Evolutionary conservation across 2,329 filamentous ascomycete species (phyloP), one percentile per base, ranked within the genome.

Genomic region (Dothistroma pini): DNA sequence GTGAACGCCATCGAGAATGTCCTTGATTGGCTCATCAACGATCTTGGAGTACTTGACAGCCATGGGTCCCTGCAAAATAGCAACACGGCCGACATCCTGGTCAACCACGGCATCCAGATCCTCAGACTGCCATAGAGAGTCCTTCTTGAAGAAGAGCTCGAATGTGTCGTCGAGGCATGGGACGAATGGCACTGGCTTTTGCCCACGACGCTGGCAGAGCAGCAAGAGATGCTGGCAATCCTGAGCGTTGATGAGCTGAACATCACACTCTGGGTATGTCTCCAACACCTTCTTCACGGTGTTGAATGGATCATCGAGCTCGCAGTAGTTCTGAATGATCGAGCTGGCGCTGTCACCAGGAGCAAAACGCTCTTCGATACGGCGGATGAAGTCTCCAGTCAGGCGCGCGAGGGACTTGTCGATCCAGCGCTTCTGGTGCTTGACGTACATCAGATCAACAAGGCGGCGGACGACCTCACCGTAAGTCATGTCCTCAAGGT

Each of bases 111-210:
- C 95, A 72, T 96, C 93, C 11, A 99, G 83, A 72, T 99, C 95
- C 78, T 99, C 95, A 0, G 95, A 97, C 79, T 99, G 95, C 95
- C 95, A 99, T 8, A 99, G 84, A 1, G 95, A 99, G 76, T 99
- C 95, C 82, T 99, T 99, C 87, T 99, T 99, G 88, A 99, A 99
- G 82, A 91, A 99, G 79, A 96, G 96, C 75, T 99, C 95, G 68
- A 99, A 99, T 75, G 93, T 96, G 65, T 96, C 92, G 71, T 99
- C 95, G 22, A 99, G 83, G n/a, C 89, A 83, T 5, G 95, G 95
- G 32, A 99, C 93, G 74, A 99, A 99, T 0, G 93, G 95, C 31
- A 96, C 90, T 2, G 95, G 95, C 84, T 99, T 99, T 81, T 99
- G 95, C 47, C 89, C 89, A 53, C 89, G 90, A 41, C 92, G 88